Evolutionary conservation across 208 protist species (phyloP), one percentile per base, ranked within the genome.

Genomic region (Trypanosoma platydactyli): DNA sequence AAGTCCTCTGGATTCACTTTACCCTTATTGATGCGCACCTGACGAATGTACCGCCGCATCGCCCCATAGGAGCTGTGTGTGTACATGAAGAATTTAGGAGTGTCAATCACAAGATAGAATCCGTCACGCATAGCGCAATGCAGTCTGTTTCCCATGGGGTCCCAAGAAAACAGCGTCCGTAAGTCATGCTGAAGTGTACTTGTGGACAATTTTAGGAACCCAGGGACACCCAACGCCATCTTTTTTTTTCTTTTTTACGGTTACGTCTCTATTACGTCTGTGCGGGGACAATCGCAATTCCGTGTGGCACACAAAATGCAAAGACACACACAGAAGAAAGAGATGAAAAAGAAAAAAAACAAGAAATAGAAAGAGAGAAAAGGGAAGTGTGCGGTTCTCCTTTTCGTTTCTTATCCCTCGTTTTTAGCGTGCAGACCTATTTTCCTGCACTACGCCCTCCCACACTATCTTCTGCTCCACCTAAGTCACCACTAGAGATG

Each of bases 1-100:
- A 94, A 94, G 50, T 94, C 88, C 46, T 90, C 83, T 7, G 88
- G 83, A 71, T 94, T 90, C 40, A 94, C 77, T 54, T 86, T 88
- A 6, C 88, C 87, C 64, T 93, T 93, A 70, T 90, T 84, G 46
- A 88, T 74, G 38, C 84, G 81, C 7, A 84, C 79, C 59, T 90
- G 87, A 3, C 84, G 79, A 50, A 93, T 76, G 70, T 90, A 93
- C 56, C 84, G 81, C 7, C 82, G 81, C 75, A 93, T 81, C 15
- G 83, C 87, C 16, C 87, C 84, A 62, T 93, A 93, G 53, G 86
- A 81, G 59, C 76, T 84, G 66, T 90, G 77, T 3, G 81, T 87
- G 79, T 90, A 88, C 64, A 72, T 77, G 71, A 90, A 84, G 50
- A 90, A 89, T 46, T 80, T 80, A 5, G 84, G 84, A 25, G 79